Conservation (phyloP, 495 filamentous ascomycete species). For the Neurospora pannonica region DNA sequence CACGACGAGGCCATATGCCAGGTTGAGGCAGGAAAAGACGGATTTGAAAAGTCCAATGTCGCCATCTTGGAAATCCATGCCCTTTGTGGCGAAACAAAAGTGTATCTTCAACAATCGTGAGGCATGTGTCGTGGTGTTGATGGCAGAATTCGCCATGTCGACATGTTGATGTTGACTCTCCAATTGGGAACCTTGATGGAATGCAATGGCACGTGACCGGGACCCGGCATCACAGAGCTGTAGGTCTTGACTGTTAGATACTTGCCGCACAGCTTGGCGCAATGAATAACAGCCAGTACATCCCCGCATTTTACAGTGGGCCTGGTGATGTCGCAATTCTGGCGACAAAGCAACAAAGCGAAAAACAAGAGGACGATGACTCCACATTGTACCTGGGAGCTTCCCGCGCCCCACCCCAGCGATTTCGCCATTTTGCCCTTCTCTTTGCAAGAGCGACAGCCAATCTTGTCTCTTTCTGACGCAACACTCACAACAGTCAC, state of each 20-base stretch:
- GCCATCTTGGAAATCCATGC: background rate
- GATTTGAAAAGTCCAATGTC: background rate
- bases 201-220: background rate
- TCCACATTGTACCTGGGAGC: background rate
- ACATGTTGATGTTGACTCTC: background rate
- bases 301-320: background rate
- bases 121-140: background rate
- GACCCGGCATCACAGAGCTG: background rate
- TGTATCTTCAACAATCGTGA: background rate
- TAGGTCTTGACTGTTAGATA: background rate
- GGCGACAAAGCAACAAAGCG: conserved; percentile 23
- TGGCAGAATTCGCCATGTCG: background rate
- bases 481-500: background rate
- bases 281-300: background rate
- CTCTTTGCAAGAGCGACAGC: conserved; percentile 15
- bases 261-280: too few relatives aligned
- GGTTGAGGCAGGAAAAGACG: background rate
- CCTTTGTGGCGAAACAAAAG: background rate
- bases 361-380: background rate
- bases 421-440: conserved; percentile 25
- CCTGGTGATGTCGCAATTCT: conserved; percentile 26
- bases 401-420: conserved; percentile 9
- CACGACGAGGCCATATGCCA: background rate
- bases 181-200: background rate
- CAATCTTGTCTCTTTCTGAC: background rate